A percentile compares a stretch with the other conserved stretches of the same genome.
These are phyloP conservation scores for Nakaseomyces kungkrabaensis DNA, from an alignment of 1,139 yeast genomes.

Conservation along the genomic window DNA sequence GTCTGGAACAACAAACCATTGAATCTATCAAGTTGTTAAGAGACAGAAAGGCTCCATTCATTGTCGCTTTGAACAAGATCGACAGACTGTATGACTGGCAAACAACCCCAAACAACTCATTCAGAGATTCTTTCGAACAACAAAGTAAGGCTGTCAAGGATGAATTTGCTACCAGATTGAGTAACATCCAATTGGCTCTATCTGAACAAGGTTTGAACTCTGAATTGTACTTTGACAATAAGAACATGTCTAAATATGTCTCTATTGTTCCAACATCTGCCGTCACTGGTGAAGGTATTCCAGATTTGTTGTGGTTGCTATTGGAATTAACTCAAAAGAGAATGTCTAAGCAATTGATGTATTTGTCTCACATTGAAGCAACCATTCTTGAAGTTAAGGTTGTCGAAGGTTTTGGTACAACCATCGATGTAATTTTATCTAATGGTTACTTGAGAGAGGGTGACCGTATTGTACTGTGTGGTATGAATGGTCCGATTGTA, in stretches of 20 bases:
- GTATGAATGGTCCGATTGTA: conserved; percentile 98
- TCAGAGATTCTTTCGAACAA: conserved; percentile 82
- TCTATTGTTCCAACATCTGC: conserved; percentile 98
- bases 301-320: conserved; percentile 92
- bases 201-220: conserved; percentile 98
- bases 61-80: conserved; percentile 93
- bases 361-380: conserved; percentile 81
- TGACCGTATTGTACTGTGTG: conserved; percentile 91
- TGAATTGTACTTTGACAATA: conserved; percentile 90
- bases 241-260: conserved; percentile 84
- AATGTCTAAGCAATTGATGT: conserved; percentile 98
- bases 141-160: conserved; percentile 80
- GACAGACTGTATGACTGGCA: conserved; percentile 97
- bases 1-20: conserved; percentile 92
- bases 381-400: conserved; percentile 97
- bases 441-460: conserved; percentile 93
- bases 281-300: conserved; percentile 99
- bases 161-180: conserved; percentile 83
- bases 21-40: conserved; percentile 87
- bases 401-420: conserved; percentile 96
- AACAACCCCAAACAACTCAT: conserved; percentile 77
- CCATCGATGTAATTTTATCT: conserved; percentile 93
- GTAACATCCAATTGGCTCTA: conserved; percentile 77
- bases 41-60: conserved; percentile 95
- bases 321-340: conserved; percentile 95